Base-by-base conservation (phyloP, 306 rosid genomes). In the Urtica urens region DNA sequence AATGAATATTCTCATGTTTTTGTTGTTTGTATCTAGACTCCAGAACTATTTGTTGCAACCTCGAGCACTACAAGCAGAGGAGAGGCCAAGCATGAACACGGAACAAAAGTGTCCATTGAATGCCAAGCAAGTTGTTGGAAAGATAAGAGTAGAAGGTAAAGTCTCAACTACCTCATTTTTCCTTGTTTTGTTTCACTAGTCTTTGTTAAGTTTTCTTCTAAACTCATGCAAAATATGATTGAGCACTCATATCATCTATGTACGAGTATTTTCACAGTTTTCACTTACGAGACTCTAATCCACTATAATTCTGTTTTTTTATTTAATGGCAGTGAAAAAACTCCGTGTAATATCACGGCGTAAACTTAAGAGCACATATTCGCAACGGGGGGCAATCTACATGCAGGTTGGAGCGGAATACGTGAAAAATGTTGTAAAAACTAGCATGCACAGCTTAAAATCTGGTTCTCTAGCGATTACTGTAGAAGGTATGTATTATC, bases 81-180 rank as follows among this genome's bases (percentile, higher is more conserved):
- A 73, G 24, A 72, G 68, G 62, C 65, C 38, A 41, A 28, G 66
- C 38, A 63, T 75, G 70, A 75, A 65, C 64, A 62, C 69, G 26
- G 96, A 73, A 68, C 92, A 81, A 67, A 53, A 62, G 60, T 66
- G 63, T 54, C 67, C 80, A 59, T 49, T 33, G 34, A 85, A 73
- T 70, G 69, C 59, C 38, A 85, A 77, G 69, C 77, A 75, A 65
- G 93, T 77, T 57, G 81, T 79, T 13, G 94, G 99, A 46, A 90
- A 81, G 70, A 79, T 90, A 62, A 79, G 82, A 75, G 95, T 81
- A 44, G 99, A 90, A 81, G 99, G 99, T 90, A 72, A 17, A 41
- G 30, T 53, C 40, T 27, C 14, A 51, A 28, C 17, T 25, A 38
- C 34, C 5, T 6, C 23, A 17, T 17, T 30, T n/a, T n/a, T n/a